Conservation (phyloP, 106 monocot species). For the Phalaenopsis equestris region DNA sequence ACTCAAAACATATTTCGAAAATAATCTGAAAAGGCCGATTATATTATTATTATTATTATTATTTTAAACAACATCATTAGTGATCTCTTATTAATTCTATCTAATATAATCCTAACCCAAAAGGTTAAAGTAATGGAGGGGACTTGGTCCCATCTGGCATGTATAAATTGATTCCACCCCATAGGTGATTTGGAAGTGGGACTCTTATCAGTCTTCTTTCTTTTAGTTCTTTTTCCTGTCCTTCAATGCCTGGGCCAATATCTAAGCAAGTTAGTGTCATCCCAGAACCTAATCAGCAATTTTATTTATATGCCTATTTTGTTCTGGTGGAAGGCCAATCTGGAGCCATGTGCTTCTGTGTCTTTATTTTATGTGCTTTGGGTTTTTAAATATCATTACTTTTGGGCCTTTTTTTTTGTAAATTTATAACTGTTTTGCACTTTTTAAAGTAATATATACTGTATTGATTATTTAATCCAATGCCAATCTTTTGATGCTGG, state of each 20-base stretch:
- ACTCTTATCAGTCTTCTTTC: not conserved
- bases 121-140: not conserved
- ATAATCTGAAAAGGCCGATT: too few relatives aligned
- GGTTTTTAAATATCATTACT: not conserved
- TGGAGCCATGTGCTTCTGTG: conserved; percentile 3
- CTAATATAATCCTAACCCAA: too few relatives aligned
- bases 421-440: too few relatives aligned
- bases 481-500: too few relatives aligned
- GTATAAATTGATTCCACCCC: not conserved
- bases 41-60: too few relatives aligned
- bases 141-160: not conserved
- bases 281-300: not conserved
- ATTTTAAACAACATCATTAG: too few relatives aligned
- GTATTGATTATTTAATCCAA: too few relatives aligned
- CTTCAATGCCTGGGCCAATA: not conserved
- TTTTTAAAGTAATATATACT: too few relatives aligned
- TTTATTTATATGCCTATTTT: not conserved
- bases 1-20: too few relatives aligned
- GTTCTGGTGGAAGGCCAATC: not conserved
- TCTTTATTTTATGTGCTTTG: not conserved
- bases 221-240: not conserved
- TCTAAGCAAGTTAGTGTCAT: not conserved
- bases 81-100: too few relatives aligned
- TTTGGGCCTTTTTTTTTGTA: too few relatives aligned
- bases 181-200: conserved; percentile 2